phyloP scores from a whole-genome alignment of 768 basidiomycete genomes.

The Neoboletus subvelutipes region DNA sequence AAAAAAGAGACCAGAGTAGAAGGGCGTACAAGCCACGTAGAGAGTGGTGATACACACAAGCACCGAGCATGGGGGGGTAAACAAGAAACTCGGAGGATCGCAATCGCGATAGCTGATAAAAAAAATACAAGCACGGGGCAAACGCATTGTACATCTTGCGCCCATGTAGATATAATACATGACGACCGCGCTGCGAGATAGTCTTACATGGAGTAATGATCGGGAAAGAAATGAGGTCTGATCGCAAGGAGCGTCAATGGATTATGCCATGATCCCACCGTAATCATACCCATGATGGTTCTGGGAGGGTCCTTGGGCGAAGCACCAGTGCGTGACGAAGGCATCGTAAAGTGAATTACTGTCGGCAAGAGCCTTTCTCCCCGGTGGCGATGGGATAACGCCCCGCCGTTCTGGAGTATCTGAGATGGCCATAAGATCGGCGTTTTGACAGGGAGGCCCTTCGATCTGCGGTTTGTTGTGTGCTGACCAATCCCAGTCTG shows the following conservation, averaged over 20 bases:
- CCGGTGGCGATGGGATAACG: not conserved
- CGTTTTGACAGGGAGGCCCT: not conserved
- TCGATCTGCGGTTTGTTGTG: not conserved
- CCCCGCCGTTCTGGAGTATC: slow-evolving; percentile 22
- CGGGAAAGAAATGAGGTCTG: not conserved
- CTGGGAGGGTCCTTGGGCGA: slow-evolving; percentile 47
- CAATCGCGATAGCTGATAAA: not conserved
- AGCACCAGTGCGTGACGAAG: slow-evolving; percentile 68
- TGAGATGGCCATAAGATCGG: slow-evolving; percentile 7
- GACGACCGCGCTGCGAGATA: not conserved
- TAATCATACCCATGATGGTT: slow-evolving; percentile 11
- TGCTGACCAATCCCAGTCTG: slow-evolving; percentile 28
- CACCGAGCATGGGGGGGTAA: not conserved
- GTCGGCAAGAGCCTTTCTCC: not conserved
- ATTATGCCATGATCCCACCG: slow-evolving; percentile 23
- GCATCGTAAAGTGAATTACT: slow-evolving; percentile 51
- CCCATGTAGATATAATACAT: not conserved
- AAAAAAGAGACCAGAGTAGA: not conserved
- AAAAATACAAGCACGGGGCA: slow-evolving; percentile 1
- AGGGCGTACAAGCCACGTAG: not conserved
- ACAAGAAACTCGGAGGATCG: not conserved
- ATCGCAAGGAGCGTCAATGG: no score
- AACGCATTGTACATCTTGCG: not conserved
- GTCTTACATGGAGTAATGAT: not conserved
- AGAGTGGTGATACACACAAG: slow-evolving; percentile 1